Evolutionary conservation across 805 yeast genomes (phyloP).

Genomic region (Candida wancherniae): DNA sequence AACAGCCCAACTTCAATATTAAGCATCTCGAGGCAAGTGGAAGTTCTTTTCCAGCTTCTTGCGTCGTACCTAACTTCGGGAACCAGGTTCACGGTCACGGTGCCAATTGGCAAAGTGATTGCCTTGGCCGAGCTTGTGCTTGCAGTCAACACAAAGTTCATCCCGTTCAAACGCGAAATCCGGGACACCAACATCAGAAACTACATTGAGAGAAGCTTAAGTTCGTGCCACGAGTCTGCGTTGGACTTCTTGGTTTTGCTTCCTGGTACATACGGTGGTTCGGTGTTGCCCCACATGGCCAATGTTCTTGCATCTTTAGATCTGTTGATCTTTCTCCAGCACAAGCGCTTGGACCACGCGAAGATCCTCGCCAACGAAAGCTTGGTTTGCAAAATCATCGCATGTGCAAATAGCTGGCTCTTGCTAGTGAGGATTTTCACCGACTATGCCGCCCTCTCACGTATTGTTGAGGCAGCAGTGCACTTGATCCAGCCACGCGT

Average conservation of each 20-base stretch:
- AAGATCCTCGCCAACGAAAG: conserved; percentile 35
- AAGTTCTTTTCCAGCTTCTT: conserved; percentile 37
- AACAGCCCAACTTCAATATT: conserved; percentile 49
- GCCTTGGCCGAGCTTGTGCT: conserved; percentile 49
- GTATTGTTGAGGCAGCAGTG: conserved; percentile 56
- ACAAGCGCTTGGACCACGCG: conserved; percentile 25
- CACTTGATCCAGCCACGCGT: conserved; percentile 35
- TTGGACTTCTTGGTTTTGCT: conserved; percentile 37
- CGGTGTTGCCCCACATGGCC: conserved; percentile 43
- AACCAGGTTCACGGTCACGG: conserved; percentile 50
- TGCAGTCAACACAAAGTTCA: conserved; percentile 50
- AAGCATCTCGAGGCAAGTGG: conserved; percentile 48
- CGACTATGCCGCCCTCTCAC: conserved; percentile 50
- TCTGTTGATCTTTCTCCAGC: conserved; percentile 50
- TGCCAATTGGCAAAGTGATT: conserved; percentile 61
- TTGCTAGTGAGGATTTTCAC: conserved; percentile 34
- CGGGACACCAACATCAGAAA: conserved; percentile 48
- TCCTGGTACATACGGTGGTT: conserved; percentile 32
- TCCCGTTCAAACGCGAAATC: conserved; percentile 55
- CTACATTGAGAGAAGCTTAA: conserved; percentile 40
- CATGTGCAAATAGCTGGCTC: conserved; percentile 24
- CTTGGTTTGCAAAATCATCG: conserved; percentile 35
- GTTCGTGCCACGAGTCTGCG: conserved; percentile 43
- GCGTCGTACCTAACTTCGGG: conserved; percentile 42
- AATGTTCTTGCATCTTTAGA: conserved; percentile 54